These are phyloP conservation scores for Aureobasidium sp. DNA, from an alignment of 2,329 filamentous ascomycete species.

Conservation along the genomic window DNA sequence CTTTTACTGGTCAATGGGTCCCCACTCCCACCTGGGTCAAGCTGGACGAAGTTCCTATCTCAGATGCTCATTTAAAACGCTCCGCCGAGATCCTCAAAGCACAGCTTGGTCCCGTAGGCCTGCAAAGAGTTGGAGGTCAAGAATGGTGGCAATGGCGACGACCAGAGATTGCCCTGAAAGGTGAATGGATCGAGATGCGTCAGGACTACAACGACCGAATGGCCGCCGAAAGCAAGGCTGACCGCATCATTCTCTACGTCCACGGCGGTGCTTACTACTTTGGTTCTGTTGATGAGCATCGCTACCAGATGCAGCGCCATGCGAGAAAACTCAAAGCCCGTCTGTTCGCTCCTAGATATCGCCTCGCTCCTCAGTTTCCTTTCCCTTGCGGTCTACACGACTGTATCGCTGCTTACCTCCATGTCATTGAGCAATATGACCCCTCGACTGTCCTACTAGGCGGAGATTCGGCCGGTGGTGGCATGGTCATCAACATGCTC, in stretches of 20 bases:
- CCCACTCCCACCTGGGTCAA: slow-evolving; percentile 84
- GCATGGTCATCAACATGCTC: slow-evolving; percentile 75
- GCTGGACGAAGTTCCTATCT: slow-evolving; percentile 59
- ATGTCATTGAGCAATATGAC: slow-evolving; percentile 67
- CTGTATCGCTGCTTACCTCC: slow-evolving; percentile 79
- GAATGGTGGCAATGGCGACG: slow-evolving; percentile 88
- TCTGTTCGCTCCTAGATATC: slow-evolving; percentile 77
- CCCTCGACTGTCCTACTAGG: slow-evolving; percentile 69
- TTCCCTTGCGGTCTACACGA: slow-evolving; percentile 92
- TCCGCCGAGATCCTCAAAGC: slow-evolving; percentile 60
- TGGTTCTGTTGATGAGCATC: slow-evolving; percentile 88
- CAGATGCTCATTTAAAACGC: slow-evolving; percentile 52
- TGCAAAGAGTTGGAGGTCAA: slow-evolving; percentile 67
- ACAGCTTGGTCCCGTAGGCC: slow-evolving; percentile 70
- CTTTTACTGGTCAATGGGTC: slow-evolving; percentile 86
- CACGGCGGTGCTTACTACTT: slow-evolving; percentile 96
- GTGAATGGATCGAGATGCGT: slow-evolving; percentile 96
- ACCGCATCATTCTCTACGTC: slow-evolving; percentile 83
- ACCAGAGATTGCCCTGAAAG: slow-evolving; percentile 56
- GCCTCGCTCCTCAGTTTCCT: slow-evolving; percentile 85
- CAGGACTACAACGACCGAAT: slow-evolving; percentile 67
- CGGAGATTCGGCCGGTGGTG: slow-evolving; percentile 88
- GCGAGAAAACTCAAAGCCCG: slow-evolving; percentile 87
- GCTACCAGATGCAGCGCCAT: slow-evolving; percentile 97
- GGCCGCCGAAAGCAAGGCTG: slow-evolving; percentile 47